Base-by-base conservation (phyloP, 2,329 filamentous ascomycete species). In the Aspergillus quadrilineatus region DNA sequence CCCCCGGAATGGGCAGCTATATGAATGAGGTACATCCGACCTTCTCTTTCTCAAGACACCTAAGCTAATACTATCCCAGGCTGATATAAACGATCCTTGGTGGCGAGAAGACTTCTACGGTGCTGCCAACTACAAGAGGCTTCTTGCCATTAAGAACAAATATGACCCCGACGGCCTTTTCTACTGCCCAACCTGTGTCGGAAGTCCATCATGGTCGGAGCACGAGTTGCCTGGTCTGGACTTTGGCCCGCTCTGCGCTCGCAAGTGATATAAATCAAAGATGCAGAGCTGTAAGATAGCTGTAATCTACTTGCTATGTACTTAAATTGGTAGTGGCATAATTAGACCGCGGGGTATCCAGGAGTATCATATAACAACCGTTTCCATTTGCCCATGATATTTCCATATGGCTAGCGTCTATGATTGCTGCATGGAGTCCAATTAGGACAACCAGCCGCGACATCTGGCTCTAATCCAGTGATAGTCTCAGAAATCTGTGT, bases 1-100 rank as follows among this genome's bases (percentile, higher is more conserved):
- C 72, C 1, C 72, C 71, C 1, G 49, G 62, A 8, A 69, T 69
- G 2, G 73, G 73, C 0, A 65, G 63, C 7, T 75, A 76, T 54
- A 67, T 75, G 66, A 75, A 74, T 29, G 73, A 75, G 60, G 69
- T 57, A 28, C 26, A 5, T 41, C 29, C 7, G 14, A 5, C 10
- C 30, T 7, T 17, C n/a, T 22, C 22, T 1, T 37, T 12, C 6
- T 15, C 10, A 28, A 2, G 30, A 37, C 8, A n/a, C 44, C 53
- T 44, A 49, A 15, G n/a, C 7, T 15, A 4, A 0, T 4, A 28
- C 26, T 28, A 28, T 28, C 26, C 26, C 12, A 60, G 59, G 62
- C 61, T 15, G 61, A 65, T 44, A 60, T 56, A 0, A 56, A 63
- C 10, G 55, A 62, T 30, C 62, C 61, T 0, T 22, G 52, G 14